phyloP scores from a whole-genome alignment of 2,329 filamentous ascomycete species.

The Chrysosporium keratinophilum region DNA sequence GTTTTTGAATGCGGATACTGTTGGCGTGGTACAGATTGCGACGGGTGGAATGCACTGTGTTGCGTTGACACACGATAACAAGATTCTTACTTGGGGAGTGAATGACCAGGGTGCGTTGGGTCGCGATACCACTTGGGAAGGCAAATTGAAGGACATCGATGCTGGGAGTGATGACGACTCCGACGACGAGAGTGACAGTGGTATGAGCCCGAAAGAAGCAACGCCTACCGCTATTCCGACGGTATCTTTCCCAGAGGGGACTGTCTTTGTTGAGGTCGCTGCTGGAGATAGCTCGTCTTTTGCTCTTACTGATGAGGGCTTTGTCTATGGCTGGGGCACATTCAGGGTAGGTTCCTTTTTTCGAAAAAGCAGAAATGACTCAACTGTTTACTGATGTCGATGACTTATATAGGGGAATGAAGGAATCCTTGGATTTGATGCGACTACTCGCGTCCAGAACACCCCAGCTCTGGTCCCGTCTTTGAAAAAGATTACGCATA shows the following conservation, averaged over 20 bases:
- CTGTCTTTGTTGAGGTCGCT: constrained; percentile 47
- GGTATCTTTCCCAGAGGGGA: constrained; percentile 43
- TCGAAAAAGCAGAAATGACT: no score
- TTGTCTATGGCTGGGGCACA: constrained; percentile 53
- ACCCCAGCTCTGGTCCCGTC: constrained; percentile 40
- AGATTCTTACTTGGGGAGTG: constrained; percentile 76
- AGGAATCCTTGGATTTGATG: constrained; percentile 51
- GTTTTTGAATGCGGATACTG: constrained; percentile 45
- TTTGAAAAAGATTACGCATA: constrained; percentile 45
- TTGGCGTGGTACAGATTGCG: constrained; percentile 63
- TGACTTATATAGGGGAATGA: constrained; percentile 45
- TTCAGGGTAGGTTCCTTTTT: constrained; percentile 42
- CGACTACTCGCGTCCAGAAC: constrained; percentile 36
- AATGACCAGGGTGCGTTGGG: constrained; percentile 77
- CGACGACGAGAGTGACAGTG: constrained; percentile 41
- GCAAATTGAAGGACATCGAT: constrained; percentile 47
- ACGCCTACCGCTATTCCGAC: constrained; percentile 44
- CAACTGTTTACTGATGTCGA: constrained; percentile 12
- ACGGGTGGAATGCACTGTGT: constrained; percentile 74
- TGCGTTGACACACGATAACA: constrained; percentile 67
- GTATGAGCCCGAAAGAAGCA: constrained; percentile 47
- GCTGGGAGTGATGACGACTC: constrained; percentile 44
- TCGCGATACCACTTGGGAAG: constrained; percentile 59
- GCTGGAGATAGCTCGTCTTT: constrained; percentile 52
- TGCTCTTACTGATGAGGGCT: constrained; percentile 50